Evolutionary conservation across 148 eudicot genomes (phyloP).

Genomic region (Diospyros lotus): DNA sequence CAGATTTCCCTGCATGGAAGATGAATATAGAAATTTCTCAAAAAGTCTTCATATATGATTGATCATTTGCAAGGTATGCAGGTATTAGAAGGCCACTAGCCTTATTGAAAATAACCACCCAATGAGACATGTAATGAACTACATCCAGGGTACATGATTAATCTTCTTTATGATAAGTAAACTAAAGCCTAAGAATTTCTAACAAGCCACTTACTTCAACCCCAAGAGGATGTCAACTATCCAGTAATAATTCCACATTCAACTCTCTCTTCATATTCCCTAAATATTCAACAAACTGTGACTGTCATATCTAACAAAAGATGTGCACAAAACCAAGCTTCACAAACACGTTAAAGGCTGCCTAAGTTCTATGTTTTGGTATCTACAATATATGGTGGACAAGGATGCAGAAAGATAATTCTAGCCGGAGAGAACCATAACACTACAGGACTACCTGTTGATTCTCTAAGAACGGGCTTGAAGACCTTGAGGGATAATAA

Average conservation of each 20-base stretch:
- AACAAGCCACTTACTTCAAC: too few relatives aligned
- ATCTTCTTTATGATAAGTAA: too few relatives aligned
- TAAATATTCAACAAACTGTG: not conserved
- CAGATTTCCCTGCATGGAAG: slow-evolving; percentile 47
- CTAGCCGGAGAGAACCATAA: not conserved
- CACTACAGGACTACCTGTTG: not conserved
- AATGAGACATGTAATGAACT: too few relatives aligned
- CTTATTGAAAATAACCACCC: too few relatives aligned
- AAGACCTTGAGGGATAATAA: not conserved
- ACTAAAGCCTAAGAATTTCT: too few relatives aligned
- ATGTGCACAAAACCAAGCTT: not conserved
- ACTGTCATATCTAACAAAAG: not conserved
- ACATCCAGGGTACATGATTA: too few relatives aligned
- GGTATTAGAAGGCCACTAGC: not conserved
- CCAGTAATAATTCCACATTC: too few relatives aligned
- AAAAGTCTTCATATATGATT: not conserved
- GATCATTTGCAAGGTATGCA: not conserved
- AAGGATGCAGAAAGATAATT: not conserved
- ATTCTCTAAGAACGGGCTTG: not conserved
- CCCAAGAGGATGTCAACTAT: too few relatives aligned
- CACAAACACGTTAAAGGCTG: not conserved
- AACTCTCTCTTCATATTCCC: too few relatives aligned
- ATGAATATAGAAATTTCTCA: not conserved
- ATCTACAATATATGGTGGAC: not conserved
- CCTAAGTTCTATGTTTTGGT: not conserved